phyloP scores from a whole-genome alignment of 2,329 filamentous ascomycete genomes.

The Aspergillus neotritici region DNA sequence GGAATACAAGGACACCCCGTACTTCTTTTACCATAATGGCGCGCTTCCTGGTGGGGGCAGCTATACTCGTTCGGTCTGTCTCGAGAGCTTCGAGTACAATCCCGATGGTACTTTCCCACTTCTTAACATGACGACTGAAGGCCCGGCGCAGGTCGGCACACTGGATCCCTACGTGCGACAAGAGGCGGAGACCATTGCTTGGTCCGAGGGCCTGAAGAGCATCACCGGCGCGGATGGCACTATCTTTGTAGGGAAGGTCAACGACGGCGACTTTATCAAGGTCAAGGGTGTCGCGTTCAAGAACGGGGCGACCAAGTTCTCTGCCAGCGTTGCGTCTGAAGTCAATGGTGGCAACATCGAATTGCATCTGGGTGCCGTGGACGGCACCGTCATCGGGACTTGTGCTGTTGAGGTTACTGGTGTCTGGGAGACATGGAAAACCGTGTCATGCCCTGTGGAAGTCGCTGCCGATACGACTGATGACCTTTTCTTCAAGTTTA shows the following conservation, averaged over 20 bases:
- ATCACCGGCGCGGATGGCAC: not conserved
- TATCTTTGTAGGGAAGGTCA: not conserved
- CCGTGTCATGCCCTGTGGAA: conserved; percentile 18
- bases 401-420: not conserved
- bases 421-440: conserved; percentile 4
- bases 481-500: no score
- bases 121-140: conserved; percentile 1
- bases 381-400: not conserved
- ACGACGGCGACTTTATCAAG: conserved; percentile 3
- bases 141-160: not conserved
- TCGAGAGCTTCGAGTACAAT: conserved; percentile 1
- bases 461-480: conserved; percentile 3
- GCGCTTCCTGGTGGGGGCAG: not conserved
- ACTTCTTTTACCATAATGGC: conserved; percentile 4
- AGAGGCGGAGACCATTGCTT: conserved; percentile 3
- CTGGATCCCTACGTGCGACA: conserved; percentile 1
- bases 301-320: not conserved
- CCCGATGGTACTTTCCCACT: not conserved
- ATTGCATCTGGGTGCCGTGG: no score
- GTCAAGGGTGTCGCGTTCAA: conserved; percentile 1
- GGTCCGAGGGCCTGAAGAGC: not conserved
- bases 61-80: not conserved
- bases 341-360: no score
- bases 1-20: not conserved
- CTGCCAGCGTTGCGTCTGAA: not conserved